phyloP scores from a whole-genome alignment of 768 basidiomycete species.

The Termitomyces eurrhizus region DNA sequence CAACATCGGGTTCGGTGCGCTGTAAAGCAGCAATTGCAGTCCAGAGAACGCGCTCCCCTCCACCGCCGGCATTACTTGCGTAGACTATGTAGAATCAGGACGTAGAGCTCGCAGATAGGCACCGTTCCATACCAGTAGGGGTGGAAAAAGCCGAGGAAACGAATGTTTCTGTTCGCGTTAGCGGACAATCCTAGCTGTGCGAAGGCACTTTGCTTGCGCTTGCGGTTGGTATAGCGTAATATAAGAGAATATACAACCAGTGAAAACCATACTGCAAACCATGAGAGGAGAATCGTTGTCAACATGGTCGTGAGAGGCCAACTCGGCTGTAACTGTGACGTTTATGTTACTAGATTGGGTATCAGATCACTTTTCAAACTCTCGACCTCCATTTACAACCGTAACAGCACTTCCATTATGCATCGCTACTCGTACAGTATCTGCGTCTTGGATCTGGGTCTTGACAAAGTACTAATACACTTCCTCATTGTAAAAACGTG shows the following conservation, averaged over 20 bases:
- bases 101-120: slow-evolving; percentile 3
- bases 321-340: neutral
- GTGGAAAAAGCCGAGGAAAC: slow-evolving; percentile 84
- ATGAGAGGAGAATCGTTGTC: neutral
- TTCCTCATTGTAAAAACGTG: no score
- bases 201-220: slow-evolving; percentile 7
- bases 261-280: slow-evolving; percentile 9
- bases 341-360: neutral
- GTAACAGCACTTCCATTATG: no score
- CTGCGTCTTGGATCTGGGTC: no score
- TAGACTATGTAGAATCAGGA: slow-evolving; percentile 36
- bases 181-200: slow-evolving; percentile 22
- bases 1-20: slow-evolving; percentile 44
- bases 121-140: slow-evolving; percentile 77
- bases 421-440: no score
- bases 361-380: no score
- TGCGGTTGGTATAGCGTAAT: slow-evolving; percentile 10
- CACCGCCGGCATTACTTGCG: slow-evolving; percentile 88
- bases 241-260: slow-evolving; percentile 9
- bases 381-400: no score
- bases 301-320: neutral
- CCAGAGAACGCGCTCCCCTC: slow-evolving; percentile 79
- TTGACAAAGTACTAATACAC: no score
- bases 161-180: slow-evolving; percentile 16
- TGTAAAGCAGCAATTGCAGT: neutral